phyloP scores from a whole-genome alignment of 163 green algal species.

The Picocystis sp. region DNA sequence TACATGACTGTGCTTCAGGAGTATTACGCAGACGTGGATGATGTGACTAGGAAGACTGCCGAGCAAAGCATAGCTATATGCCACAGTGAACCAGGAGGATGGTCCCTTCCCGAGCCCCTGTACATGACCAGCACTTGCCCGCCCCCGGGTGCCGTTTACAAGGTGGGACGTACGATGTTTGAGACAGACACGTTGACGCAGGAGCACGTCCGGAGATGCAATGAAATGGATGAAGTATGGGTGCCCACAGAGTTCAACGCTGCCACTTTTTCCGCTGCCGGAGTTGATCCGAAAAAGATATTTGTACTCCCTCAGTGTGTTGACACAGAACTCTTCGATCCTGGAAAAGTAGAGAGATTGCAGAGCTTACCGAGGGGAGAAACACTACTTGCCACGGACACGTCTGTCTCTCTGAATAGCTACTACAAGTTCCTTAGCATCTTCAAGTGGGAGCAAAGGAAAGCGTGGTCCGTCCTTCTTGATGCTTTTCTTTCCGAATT shows the following conservation, averaged over 20 bases:
- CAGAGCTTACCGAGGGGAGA: no score
- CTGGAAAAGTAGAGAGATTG: background rate
- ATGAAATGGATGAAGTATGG: conserved; percentile 5
- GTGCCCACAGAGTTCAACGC: conserved; percentile 1
- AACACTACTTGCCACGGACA: no score
- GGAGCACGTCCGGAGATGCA: conserved; percentile 5
- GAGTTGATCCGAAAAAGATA: conserved; percentile 1
- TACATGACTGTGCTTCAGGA: no score
- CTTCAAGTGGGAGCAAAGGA: conserved; percentile 47
- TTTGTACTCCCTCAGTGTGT: conserved; percentile 3
- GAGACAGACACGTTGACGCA: background rate
- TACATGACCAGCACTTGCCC: no score
- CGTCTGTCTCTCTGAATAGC: background rate
- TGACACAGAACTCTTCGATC: conserved; percentile 3
- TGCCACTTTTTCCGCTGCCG: background rate
- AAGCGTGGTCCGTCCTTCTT: conserved; percentile 69
- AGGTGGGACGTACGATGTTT: no score
- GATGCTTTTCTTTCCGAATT: conserved; percentile 51
- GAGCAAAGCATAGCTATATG: no score
- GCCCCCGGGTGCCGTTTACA: no score
- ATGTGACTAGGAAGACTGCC: no score
- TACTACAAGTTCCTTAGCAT: conserved; percentile 22
- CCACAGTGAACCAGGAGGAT: no score
- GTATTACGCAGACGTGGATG: no score
- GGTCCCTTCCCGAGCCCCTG: no score